Evolutionary conservation across 805 yeast species (phyloP).

Genomic region (Sugiyamaella smithiae): DNA sequence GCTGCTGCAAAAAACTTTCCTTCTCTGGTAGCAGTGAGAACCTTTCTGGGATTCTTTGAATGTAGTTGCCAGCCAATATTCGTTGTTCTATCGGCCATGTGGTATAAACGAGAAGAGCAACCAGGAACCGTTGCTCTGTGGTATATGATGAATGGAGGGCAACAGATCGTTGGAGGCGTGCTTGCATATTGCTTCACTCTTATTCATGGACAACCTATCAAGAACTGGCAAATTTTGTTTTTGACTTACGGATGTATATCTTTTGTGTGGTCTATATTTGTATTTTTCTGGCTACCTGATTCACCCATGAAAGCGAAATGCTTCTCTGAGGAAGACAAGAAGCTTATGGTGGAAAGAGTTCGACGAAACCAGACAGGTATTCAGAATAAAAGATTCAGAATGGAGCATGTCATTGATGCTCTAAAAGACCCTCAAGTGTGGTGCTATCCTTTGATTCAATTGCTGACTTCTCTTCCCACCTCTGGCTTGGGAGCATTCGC

Average conservation of each 20-base stretch:
- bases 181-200: conserved; percentile 46
- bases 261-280: conserved; percentile 22
- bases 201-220: conserved; percentile 31
- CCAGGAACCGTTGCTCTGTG: conserved; percentile 44
- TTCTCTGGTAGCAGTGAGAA: conserved; percentile 47
- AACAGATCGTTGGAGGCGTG: conserved; percentile 44
- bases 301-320: conserved; percentile 24
- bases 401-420: conserved; percentile 45
- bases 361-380: conserved; percentile 43
- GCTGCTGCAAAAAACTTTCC: conserved; percentile 41
- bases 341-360: conserved; percentile 24
- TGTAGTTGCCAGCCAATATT: conserved; percentile 55
- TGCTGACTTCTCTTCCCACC: conserved; percentile 46
- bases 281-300: conserved; percentile 20
- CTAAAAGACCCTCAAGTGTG: conserved; percentile 33
- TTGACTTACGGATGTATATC: background rate
- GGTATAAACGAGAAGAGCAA: conserved; percentile 48
- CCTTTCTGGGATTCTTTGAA: conserved; percentile 51
- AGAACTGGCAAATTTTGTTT: conserved; percentile 48
- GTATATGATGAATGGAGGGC: conserved; percentile 44
- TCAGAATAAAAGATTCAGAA: conserved; percentile 39
- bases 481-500: conserved; percentile 28
- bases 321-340: conserved; percentile 23
- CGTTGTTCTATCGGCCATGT: conserved; percentile 53
- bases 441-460: conserved; percentile 38